Conservation (phyloP, 352 stramenopile genomes). For the Pythium phragmitis region DNA sequence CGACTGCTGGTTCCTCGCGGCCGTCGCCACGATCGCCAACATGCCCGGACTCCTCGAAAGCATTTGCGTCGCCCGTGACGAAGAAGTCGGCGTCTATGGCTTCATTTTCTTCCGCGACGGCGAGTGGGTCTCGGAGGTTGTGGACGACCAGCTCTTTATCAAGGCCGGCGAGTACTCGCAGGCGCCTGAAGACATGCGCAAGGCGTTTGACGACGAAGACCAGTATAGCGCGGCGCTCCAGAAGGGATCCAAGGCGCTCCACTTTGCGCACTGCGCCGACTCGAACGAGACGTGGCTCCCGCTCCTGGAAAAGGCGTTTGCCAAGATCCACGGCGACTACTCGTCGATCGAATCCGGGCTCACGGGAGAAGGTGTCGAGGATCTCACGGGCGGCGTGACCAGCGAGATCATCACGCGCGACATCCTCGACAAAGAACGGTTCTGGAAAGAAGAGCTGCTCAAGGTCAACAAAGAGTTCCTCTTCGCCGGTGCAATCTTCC, state of each 20-base stretch:
- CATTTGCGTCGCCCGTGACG: conserved; percentile 50
- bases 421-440: conserved; percentile 5
- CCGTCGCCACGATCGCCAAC: conserved; percentile 66
- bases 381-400: conserved; percentile 44
- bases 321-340: conserved; percentile 81
- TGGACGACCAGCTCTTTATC: conserved; percentile 47
- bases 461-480: conserved; percentile 43
- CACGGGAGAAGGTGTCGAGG: conserved; percentile 44
- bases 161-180: conserved; percentile 30
- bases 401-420: conserved; percentile 20
- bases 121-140: conserved; percentile 45
- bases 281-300: conserved; percentile 80
- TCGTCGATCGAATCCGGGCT: conserved; percentile 54
- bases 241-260: conserved; percentile 36
- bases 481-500: conserved; percentile 34
- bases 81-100: conserved; percentile 48
- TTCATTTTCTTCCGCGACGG: conserved; percentile 57
- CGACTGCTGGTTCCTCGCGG: conserved; percentile 83
- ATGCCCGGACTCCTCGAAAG: conserved; percentile 65
- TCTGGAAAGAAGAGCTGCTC: conserved; percentile 38
- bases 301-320: conserved; percentile 87
- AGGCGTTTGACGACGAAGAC: conserved; percentile 30
- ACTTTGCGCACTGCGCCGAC: conserved; percentile 41
- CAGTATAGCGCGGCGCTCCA: conserved; percentile 33
- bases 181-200: conserved; percentile 19